Base-by-base conservation (phyloP, 768 basidiomycete species). In the Clitopilus passeckerianus region DNA sequence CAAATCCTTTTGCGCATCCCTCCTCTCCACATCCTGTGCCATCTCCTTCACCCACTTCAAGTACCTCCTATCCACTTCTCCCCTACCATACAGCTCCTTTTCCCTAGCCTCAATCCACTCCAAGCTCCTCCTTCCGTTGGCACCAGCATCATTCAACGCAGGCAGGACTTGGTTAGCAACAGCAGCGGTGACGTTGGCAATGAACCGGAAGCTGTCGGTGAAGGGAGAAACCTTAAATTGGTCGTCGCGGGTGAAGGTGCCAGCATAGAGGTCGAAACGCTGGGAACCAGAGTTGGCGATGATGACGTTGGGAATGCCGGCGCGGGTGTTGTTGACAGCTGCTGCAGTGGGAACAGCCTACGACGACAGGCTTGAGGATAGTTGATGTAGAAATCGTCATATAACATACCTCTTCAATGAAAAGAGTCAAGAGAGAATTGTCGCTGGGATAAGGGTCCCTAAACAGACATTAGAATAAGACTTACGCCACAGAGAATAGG, bases 201-300 rank as follows among this genome's bases (percentile, higher is more conserved):
- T 79, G 70, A 78, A 91, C 20, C 81, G 61, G 76, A 91, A 90
- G 8, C 74, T 60, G 66, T 92, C 84, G 0, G 74, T 70, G 67
- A 89, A 94, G 0, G 92, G 90, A 6, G 83, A 85, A 1, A 83
- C 82, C 0, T 89, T 89, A 50, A 93, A 79, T 64, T 91, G 86
- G 69, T 94, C 91, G 68, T 93, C 90, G 69, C 85, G 85, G 30
- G 87, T 88, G 73, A 94, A 93, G 1, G 83, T 66, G 1, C 91
- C 91, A 1, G 77, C 64, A 66, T 84, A 86, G 55, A 92, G 70
- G 64, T 89, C 81, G 71, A 85, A 91, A 54, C 90, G 84, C 65
- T 85, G 76, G 10, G 77, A 82, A 10, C 82, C 87, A 1, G 87
- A 81, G 71, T 89, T 86, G 56, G 77, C 72, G 59, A 91, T 82